Base-by-base conservation (phyloP, 208 protist species). In the Acanthamoeba castellanii region DNA sequence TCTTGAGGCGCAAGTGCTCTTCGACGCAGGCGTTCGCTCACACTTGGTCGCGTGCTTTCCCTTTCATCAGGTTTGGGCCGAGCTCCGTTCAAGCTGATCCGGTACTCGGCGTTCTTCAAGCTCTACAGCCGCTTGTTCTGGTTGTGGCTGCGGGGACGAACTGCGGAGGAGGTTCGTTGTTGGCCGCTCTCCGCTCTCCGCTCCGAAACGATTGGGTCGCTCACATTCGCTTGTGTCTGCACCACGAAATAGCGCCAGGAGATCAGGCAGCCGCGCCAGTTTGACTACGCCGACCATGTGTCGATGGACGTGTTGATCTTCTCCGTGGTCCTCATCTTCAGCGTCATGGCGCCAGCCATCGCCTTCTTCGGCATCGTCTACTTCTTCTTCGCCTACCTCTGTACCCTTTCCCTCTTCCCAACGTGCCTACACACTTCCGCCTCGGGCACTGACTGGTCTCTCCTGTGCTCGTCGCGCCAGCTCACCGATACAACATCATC, bases 401-500 rank as follows among this genome's bases (percentile, higher is more conserved):
- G 81, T 89, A 89, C 18, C 37, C 37, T 42, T 47, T 47, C 42
- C 42, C 42, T 47, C 42, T 9, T 11, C 7, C 2, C 52, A 57
- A 22, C 52, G 50, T 11, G 13, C 50, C 50, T 55, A 2, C 52
- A 57, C 18, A 57, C 52, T 57, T 16, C 13, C 45, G 27, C 76
- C 11, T 37, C 2, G 37, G 37, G 16, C 13, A 88, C n/a, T 64
- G n/a, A 42, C 25, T 66, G 25, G 30, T 66, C 16, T 64, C 8
- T 47, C 18, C 9, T 45, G 20, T 78, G 37, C 5, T 47, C 42
- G 42, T 11, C 42, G 42, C 5, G 42, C 3, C 42, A 89, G 82
- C 61, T 13, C 52, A 93, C 88, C 55, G 88, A 27, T 93, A 93
- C 88, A 93, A 93, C 66, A 68, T 93, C 66, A 93, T 93, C 47